Conservation (phyloP, 2,329 filamentous ascomycete species). For the Onygena corvina region DNA sequence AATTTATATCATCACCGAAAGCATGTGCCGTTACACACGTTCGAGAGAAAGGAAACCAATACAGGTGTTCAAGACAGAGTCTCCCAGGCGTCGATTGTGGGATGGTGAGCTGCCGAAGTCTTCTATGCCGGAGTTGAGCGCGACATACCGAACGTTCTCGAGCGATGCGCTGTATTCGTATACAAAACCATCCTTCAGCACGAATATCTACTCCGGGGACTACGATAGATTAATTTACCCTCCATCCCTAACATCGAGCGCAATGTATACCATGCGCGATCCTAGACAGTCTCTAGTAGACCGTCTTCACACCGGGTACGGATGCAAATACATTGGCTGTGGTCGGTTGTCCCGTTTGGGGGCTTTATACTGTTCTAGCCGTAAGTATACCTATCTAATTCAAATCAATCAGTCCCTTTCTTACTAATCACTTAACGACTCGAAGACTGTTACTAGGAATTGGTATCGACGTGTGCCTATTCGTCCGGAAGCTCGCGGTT, state of each 20-base stretch:
- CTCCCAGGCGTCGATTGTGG: not conserved
- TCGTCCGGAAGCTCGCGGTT: too few species aligned
- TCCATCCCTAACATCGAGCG: not conserved
- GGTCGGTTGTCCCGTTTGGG: not conserved
- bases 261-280: not conserved
- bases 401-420: too few species aligned
- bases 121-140: not conserved
- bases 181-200: not conserved
- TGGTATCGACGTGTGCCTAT: too few species aligned
- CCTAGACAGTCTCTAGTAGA: not conserved
- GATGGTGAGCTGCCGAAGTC: not conserved
- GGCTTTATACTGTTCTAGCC: not conserved
- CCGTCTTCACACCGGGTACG: not conserved
- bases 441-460: too few species aligned
- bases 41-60: not conserved
- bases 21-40: not conserved
- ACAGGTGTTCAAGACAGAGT: not conserved
- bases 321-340: not conserved
- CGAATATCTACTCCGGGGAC: constrained; percentile 1
- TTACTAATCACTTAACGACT: too few species aligned
- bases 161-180: too few species aligned
- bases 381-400: not conserved
- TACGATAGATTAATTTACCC: not conserved
- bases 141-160: not conserved
- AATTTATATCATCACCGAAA: not conserved